Base-by-base conservation (phyloP, 2,329 filamentous ascomycete genomes). In the Phaeosphaeriaceae sp. region DNA sequence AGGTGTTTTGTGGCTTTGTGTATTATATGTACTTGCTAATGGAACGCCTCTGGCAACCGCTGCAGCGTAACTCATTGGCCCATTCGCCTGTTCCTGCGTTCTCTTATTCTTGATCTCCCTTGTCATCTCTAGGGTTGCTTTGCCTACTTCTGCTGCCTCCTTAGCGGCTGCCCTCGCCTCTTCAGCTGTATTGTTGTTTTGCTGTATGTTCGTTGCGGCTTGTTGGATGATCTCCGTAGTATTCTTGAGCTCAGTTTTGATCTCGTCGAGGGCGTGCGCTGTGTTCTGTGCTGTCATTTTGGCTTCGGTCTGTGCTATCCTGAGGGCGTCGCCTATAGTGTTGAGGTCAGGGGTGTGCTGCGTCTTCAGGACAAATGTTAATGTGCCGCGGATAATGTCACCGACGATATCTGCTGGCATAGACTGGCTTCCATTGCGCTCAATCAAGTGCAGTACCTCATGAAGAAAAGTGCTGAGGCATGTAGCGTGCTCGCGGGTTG, bases 21-120 rank as follows among this genome's bases (percentile, higher is more conserved):
- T 45, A 60, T 57, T 60, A 20, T 51, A 40, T 56, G 37, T 56
- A 47, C 43, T 48, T 58, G 53, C 49, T 52, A 40, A 28, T 41
- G 39, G 32, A n/a, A 23, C 4, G 12, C 42, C 35, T 18, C 44
- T 45, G 7, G 47, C 53, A 48, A 42, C 56, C 16, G 36, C 30
- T 3, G 53, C 45, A 46, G 54, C 53, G 41, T 60, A 60, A 39
- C 23, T 50, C 12, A 40, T 29, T 18, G 28, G 37, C 18, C 38
- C 46, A 26, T 32, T 48, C 32, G 34, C 38, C 26, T 58, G 43
- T 17, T 46, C 30, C 36, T 51, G 40, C 32, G 23, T n/a, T 28
- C 42, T 38, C 32, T 42, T 51, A 21, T 48, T 52, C 36, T 52
- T 50, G 37, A 6, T 52, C 50, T 26, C 41, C 41, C 44, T 46